These are phyloP conservation scores for Cordyceps javanica DNA, from an alignment of 2,329 filamentous ascomycete species.

Conservation along the genomic window DNA sequence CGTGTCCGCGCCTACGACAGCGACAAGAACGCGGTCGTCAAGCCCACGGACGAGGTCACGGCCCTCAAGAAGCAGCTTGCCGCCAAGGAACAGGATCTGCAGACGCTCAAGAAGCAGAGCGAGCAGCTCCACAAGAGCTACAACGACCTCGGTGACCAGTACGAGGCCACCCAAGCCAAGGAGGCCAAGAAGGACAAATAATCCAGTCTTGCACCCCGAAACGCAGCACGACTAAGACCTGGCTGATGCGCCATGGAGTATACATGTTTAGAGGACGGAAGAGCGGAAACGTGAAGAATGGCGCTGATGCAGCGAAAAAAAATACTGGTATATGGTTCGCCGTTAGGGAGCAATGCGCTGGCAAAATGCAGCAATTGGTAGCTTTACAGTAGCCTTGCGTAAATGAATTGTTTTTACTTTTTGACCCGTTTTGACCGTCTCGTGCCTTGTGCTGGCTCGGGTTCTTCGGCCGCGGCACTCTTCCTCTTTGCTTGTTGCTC, in stretches of 20 bases:
- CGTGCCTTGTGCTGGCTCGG: background rate
- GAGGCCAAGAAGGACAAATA: conserved; percentile 55
- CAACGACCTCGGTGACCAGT: conserved; percentile 76
- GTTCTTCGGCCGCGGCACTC: background rate
- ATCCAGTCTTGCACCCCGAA: background rate
- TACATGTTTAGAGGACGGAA: background rate
- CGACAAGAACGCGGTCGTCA: conserved; percentile 64
- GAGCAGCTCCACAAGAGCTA: conserved; percentile 81
- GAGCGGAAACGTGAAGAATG: background rate
- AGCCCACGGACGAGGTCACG: conserved; percentile 69
- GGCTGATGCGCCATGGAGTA: background rate
- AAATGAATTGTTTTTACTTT: background rate
- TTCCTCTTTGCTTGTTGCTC: background rate
- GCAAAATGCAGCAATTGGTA: background rate
- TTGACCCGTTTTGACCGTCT: conserved; percentile 10
- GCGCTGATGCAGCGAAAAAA: background rate
- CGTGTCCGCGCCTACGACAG: conserved; percentile 73
- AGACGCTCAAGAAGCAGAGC: conserved; percentile 87
- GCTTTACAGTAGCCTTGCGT: conserved; percentile 3
- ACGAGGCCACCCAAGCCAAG: conserved; percentile 51
- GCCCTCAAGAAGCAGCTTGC: conserved; percentile 64
- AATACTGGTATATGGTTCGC: background rate
- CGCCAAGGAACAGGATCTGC: conserved; percentile 75
- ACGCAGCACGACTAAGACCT: background rate
- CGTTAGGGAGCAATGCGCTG: background rate